Percentiles rank a stretch among this genome's conserved stretches.
These are phyloP conservation scores for Sugiyamaella neomexicana DNA, from an alignment of 1,139 yeast genomes.

Conservation along the genomic window DNA sequence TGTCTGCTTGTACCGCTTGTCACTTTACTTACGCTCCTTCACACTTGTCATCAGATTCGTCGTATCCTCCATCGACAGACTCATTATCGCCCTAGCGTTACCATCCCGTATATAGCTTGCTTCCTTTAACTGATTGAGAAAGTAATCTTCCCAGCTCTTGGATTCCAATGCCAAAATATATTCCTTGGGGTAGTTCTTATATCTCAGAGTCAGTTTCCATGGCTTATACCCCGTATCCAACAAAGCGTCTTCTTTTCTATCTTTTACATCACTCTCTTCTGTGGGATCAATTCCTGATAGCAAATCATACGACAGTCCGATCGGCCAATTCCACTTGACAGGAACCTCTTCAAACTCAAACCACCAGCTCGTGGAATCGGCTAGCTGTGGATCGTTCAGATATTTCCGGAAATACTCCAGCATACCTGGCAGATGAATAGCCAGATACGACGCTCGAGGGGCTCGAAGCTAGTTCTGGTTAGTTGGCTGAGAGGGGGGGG, in stretches of 20 bases:
- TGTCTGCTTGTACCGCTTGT: not conserved
- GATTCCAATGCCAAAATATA: constrained; percentile 51
- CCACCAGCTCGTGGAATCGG: constrained; percentile 55
- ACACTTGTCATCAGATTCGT: constrained; percentile 58
- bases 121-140: constrained; percentile 80
- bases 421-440: constrained; percentile 48
- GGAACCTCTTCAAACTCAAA: constrained; percentile 65
- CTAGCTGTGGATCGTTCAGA: constrained; percentile 40
- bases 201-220: constrained; percentile 55
- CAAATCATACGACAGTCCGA: constrained; percentile 68
- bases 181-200: constrained; percentile 52
- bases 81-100: constrained; percentile 72
- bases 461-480: constrained; percentile 31
- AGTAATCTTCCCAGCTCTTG: constrained; percentile 49
- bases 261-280: not conserved
- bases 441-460: constrained; percentile 59
- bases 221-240: constrained; percentile 31
- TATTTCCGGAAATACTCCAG: constrained; percentile 48
- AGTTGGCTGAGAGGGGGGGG: too few relatives aligned
- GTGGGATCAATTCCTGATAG: constrained; percentile 44
- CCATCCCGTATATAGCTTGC: constrained; percentile 73
- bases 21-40: constrained; percentile 28
- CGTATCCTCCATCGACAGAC: constrained; percentile 62
- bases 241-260: not conserved
- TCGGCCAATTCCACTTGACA: constrained; percentile 74